These are phyloP conservation scores for Firmiana major DNA, from an alignment of 345 rosid species.

Conservation along the genomic window DNA sequence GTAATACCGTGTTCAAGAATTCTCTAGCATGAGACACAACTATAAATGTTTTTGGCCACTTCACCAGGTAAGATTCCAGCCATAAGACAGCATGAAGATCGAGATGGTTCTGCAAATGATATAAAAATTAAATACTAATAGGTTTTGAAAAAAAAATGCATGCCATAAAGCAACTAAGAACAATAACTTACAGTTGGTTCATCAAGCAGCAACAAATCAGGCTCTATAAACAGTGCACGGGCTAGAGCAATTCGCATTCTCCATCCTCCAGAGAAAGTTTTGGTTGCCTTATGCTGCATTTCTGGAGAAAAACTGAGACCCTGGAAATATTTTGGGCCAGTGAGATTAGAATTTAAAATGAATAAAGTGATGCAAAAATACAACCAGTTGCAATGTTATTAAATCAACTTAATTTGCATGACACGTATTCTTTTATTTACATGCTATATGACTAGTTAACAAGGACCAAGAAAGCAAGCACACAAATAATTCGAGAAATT, in stretches of 20 bases:
- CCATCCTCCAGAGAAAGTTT: conserved; percentile 98
- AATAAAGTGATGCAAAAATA: background rate
- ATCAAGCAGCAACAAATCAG: conserved; percentile 93
- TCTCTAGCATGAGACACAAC: conserved; percentile 99
- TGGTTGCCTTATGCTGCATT: conserved; percentile 82
- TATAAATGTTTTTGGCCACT: conserved; percentile 97
- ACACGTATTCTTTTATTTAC: background rate
- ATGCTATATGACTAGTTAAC: background rate
- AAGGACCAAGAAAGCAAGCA: background rate
- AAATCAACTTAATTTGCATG: conserved; percentile 9
- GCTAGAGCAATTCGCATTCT: conserved; percentile 99
- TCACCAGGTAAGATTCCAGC: conserved; percentile 88
- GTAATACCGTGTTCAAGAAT: conserved; percentile 85
- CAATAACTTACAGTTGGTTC: conserved; percentile 78
- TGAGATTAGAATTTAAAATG: background rate
- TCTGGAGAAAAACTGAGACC: conserved; percentile 96
- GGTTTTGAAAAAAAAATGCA: conserved; percentile 4
- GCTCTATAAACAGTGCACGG: conserved; percentile 90
- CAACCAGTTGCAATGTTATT: background rate
- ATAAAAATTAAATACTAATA: conserved; percentile 10
- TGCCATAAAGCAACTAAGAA: background rate
- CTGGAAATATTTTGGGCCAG: conserved; percentile 39
- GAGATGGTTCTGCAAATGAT: conserved; percentile 81
- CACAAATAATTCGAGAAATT: background rate
- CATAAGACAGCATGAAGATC: conserved; percentile 99